Evolutionary conservation across 192 early-diverging fungal genomes (phyloP).

Genomic region (Linnemannia elongata): DNA sequence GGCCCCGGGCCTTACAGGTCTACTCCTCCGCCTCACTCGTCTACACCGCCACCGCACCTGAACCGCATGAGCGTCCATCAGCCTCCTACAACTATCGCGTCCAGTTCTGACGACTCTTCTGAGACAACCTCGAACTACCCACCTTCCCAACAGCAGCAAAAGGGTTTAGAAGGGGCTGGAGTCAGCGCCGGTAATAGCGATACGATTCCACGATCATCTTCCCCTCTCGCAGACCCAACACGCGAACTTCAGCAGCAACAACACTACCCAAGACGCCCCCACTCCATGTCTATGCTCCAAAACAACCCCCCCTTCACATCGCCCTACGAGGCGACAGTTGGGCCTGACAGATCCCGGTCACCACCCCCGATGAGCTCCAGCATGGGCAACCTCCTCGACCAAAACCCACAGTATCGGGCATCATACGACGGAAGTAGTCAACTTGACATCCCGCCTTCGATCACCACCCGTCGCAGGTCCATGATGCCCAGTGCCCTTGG

Average conservation of each 20-base stretch:
- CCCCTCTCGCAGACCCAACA: not conserved
- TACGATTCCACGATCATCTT: not conserved
- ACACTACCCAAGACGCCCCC: not conserved
- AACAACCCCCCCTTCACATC: not conserved
- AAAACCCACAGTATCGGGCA: not conserved
- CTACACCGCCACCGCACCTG: not conserved
- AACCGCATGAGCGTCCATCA: not conserved
- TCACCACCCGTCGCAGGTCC: constrained; percentile 39
- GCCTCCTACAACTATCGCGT: not conserved
- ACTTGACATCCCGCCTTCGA: constrained; percentile 39
- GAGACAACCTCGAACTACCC: not conserved
- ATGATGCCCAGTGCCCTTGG: constrained; percentile 8
- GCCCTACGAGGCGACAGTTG: not conserved
- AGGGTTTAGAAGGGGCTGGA: not conserved
- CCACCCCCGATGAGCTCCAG: not conserved
- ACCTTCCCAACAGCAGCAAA: not conserved
- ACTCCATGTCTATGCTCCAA: not conserved
- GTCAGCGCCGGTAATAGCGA: not conserved
- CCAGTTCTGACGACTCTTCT: not conserved
- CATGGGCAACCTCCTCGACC: not conserved
- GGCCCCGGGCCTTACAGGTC: not conserved
- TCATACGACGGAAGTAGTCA: not conserved
- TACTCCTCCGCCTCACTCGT: not conserved
- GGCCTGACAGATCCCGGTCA: not conserved
- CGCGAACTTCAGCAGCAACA: not conserved